Base-by-base conservation (phyloP, 805 yeast genomes). In the Komagataella kurtzmanii region DNA sequence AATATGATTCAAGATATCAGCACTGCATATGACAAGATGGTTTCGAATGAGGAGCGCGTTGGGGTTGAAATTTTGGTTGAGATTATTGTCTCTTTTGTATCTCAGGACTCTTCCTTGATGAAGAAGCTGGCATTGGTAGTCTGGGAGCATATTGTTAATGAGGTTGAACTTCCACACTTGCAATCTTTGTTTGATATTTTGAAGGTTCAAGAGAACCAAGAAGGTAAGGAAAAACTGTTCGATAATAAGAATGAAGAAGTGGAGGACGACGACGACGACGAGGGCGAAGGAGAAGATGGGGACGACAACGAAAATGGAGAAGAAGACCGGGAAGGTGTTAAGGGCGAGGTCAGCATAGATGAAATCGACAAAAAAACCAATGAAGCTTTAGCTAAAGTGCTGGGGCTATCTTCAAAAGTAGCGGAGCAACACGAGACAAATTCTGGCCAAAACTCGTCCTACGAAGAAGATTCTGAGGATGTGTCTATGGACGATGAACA, bases 401-500 rank as follows among this genome's bases (percentile, higher is more conserved):
- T 85, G 46, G 84, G 86, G n/a, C 71, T 85, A 45, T 82, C 87
- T 8, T 65, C 73, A 0, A 59, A 63, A 63, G 54, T 21, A 1
- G 17, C 43, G 67, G 49, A 44, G n/a, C 52, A 46, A 3, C 49
- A 54, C 4, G 43, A 47, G 14, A 46, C 53, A 10, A 44, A n/a
- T 19, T 54, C 54, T 21, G 71, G 70, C n/a, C 65, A 64, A 19
- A 58, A 64, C 21, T 60, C 65, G 56, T 59, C 66, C 7, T 71
- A 67, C 12, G 76, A 72, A 24, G 71, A 69, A 8, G 82, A 76
- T 24, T 75, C 77, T 6, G 82, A 78, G 23, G 86, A 82, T 50
- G 95, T 86, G 57, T 81, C 91, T 0, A 87, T 89, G 95, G 95
- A 90, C 54, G 97, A 90, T 65, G 97, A 90, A 59, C 89, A 89